Evolutionary conservation across 2,329 filamentous ascomycete genomes (phyloP), one percentile per base, ranked within the genome.

Genomic region (Hymenoscyphus occultus): DNA sequence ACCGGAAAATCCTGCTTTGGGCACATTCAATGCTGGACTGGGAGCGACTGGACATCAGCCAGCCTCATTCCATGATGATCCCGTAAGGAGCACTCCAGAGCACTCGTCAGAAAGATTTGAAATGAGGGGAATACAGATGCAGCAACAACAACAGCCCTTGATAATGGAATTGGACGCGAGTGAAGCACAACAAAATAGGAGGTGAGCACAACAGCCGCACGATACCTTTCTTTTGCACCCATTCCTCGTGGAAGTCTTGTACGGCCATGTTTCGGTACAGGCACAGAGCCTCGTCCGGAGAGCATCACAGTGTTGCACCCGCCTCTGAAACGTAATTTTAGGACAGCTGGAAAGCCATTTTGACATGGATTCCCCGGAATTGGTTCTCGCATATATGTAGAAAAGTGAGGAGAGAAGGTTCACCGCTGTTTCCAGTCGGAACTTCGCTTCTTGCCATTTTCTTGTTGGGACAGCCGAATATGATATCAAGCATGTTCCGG

Each of bases 351-450:
- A 28, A 54, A 28, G 35, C 5, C 35, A 5, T 28, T 19, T 54
- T 54, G 48, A 28, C 48, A 54, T 28, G 48, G 48, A 28, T 28
- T 51, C 19, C 48, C 48, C 13, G 7, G 48, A 28, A 19, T 54
- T 54, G 9, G 22, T 19, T 54, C 13, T 22, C 22, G 19, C 19
- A 54, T 54, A 54, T 54, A 28, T 54, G n/a, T 10, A 19, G 48
- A 22, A 28, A 45, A 45, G 42, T 28, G 45, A 22, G 48, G 48
- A 54, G 48, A 54, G 48, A 54, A 54, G 39, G n/a, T 59, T 62
- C 60, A 62, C 51, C 60, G 60, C 60, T 39, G 51, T 62, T 62
- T 59, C 56, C 61, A n/a, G 40, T 31, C 45, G 56, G 54, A 16
- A 31, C 35, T 31, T 60, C 56, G 42, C 62, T 60, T 60, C 31